phyloP scores from a whole-genome alignment of 768 basidiomycete species.

The Leccinum subgranulosum region DNA sequence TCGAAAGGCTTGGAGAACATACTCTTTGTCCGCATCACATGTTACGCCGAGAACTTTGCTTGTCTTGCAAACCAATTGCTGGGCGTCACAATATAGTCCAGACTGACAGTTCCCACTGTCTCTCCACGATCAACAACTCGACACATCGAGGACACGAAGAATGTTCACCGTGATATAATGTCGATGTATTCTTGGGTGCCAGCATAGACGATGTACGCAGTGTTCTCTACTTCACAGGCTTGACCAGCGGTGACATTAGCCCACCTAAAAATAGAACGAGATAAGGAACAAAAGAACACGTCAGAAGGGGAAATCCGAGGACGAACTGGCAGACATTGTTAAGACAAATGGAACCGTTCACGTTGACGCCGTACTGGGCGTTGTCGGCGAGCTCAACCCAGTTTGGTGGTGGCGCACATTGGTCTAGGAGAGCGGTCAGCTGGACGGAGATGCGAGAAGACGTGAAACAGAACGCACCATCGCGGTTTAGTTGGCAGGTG shows the following conservation, averaged over 20 bases:
- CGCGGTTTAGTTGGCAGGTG: slow-evolving; percentile 81
- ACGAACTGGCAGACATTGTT: slow-evolving; percentile 80
- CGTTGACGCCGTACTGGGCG: slow-evolving; percentile 64
- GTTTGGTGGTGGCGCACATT: slow-evolving; percentile 72
- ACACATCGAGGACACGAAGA: background rate
- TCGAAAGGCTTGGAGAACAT: slow-evolving; percentile 10
- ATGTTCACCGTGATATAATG: slow-evolving; percentile 70
- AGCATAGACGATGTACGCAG: slow-evolving; percentile 69
- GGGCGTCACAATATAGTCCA: slow-evolving; percentile 75
- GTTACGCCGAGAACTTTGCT: slow-evolving; percentile 53
- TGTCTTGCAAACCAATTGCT: slow-evolving; percentile 52
- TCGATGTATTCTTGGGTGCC: slow-evolving; percentile 60
- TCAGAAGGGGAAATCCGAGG: background rate
- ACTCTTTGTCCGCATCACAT: slow-evolving; percentile 66
- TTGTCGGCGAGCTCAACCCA: slow-evolving; percentile 64
- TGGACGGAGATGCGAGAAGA: background rate
- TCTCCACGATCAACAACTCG: background rate
- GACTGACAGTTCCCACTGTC: slow-evolving; percentile 67
- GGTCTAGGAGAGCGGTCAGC: slow-evolving; percentile 46
- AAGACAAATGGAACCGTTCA: slow-evolving; percentile 82
- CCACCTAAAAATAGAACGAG: slow-evolving; percentile 48
- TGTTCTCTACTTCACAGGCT: slow-evolving; percentile 73
- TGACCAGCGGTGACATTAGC: slow-evolving; percentile 69
- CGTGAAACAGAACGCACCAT: slow-evolving; percentile 47
- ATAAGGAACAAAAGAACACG: background rate